A percentile compares a stretch with the other conserved stretches of the same genome.
These are phyloP conservation scores for Taphrina communis DNA, from an alignment of 1,139 yeast species.

Conservation along the genomic window DNA sequence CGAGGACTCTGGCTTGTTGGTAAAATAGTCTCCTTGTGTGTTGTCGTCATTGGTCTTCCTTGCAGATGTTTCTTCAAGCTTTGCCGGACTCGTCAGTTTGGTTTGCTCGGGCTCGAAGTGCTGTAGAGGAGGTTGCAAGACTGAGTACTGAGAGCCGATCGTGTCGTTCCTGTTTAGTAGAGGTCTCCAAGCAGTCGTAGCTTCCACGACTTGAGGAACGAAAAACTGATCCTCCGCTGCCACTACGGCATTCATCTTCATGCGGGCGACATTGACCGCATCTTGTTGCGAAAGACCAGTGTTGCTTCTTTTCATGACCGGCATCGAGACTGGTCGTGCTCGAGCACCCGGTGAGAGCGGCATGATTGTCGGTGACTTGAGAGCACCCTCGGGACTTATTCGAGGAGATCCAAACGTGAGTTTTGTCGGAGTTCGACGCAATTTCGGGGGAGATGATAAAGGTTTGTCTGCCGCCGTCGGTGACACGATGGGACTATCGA, in stretches of 20 bases:
- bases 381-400: slow-evolving; percentile 8
- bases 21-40: background rate
- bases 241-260: background rate
- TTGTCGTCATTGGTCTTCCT: background rate
- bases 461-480: background rate
- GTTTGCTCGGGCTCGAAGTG: background rate
- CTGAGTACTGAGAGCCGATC: slow-evolving; percentile 7
- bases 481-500: background rate
- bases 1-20: background rate
- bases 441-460: background rate
- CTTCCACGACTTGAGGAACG: slow-evolving; percentile 19
- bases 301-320: slow-evolving; percentile 4
- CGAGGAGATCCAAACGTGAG: slow-evolving; percentile 8
- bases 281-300: slow-evolving; percentile 19
- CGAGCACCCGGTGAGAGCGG: background rate
- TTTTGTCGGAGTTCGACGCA: slow-evolving; percentile 17
- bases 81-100: background rate
- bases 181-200: background rate
- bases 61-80: background rate
- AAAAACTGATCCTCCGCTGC: background rate
- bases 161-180: background rate
- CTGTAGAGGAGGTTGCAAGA: background rate
- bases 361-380: background rate
- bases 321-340: background rate
- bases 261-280: slow-evolving; percentile 13